A percentile compares a stretch with the other conserved stretches of the same genome.
phyloP scores from a whole-genome alignment of 1,284 basidiomycete species.

The Microbotryum scabiosae region DNA sequence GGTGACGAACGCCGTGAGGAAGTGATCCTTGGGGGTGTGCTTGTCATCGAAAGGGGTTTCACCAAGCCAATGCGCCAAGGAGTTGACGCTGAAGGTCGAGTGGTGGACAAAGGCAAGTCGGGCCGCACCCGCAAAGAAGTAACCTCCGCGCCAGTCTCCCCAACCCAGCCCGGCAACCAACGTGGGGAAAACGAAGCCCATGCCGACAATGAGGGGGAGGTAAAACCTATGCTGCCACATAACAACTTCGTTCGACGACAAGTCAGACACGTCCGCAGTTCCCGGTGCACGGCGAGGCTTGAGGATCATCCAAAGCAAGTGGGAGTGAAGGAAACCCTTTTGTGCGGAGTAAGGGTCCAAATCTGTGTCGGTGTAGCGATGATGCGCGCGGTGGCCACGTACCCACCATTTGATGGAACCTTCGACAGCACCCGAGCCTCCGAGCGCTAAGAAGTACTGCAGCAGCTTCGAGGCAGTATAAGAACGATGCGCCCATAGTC shows the following conservation, averaged over 20 bases:
- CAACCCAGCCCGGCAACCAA: conserved; percentile 67
- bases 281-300: conserved; percentile 81
- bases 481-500: conserved; percentile 82
- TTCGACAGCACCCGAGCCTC: conserved; percentile 77
- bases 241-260: conserved; percentile 66
- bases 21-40: conserved; percentile 52
- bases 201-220: conserved; percentile 58
- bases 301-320: conserved; percentile 87
- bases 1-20: conserved; percentile 76
- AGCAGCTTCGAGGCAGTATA: conserved; percentile 79
- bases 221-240: conserved; percentile 83
- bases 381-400: conserved; percentile 86
- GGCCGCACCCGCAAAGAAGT: conserved; percentile 74
- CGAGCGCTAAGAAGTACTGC: conserved; percentile 65
- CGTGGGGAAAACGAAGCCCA: conserved; percentile 68
- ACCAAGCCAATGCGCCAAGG: conserved; percentile 87
- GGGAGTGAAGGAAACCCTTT: conserved; percentile 63
- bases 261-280: conserved; percentile 76
- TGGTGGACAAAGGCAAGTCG: conserved; percentile 82
- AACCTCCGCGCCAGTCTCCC: conserved; percentile 77
- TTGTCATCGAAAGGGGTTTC: conserved; percentile 90
- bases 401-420: conserved; percentile 93
- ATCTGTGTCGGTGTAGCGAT: conserved; percentile 90
- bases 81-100: conserved; percentile 92
- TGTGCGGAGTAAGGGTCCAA: conserved; percentile 90